Conservation (phyloP, 2,329 filamentous ascomycete genomes). For the Bipolaris victoriae region DNA sequence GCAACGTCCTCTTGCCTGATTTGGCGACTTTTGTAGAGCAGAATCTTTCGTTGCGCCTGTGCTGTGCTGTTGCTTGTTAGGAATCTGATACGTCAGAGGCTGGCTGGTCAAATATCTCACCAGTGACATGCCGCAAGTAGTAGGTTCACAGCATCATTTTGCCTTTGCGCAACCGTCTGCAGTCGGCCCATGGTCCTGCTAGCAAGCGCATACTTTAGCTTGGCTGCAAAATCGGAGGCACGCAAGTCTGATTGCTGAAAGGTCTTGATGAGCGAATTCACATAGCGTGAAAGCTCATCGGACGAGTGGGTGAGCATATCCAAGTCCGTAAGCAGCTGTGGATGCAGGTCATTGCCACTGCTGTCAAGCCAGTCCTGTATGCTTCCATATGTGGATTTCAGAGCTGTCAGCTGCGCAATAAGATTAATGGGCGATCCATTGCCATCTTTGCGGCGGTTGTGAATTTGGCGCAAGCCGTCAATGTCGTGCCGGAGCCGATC, state of each 20-base stretch:
- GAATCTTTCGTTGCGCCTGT: slow-evolving; percentile 47
- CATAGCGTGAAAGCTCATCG: slow-evolving; percentile 36
- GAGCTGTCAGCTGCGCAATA: slow-evolving; percentile 44
- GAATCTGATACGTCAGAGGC: background rate
- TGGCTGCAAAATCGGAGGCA: slow-evolving; percentile 41
- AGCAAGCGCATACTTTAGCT: slow-evolving; percentile 40
- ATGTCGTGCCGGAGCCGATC: slow-evolving; percentile 42
- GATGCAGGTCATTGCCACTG: slow-evolving; percentile 43
- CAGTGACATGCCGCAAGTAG: slow-evolving; percentile 42
- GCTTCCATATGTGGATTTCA: slow-evolving; percentile 43
- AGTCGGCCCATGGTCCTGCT: slow-evolving; percentile 42
- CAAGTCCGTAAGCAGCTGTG: slow-evolving; percentile 44
- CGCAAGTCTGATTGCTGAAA: slow-evolving; percentile 41
- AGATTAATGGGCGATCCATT: slow-evolving; percentile 43
- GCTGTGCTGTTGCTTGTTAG: slow-evolving; percentile 40
- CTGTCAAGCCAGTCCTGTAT: slow-evolving; percentile 46
- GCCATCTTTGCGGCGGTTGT: slow-evolving; percentile 43
- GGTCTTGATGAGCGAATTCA: slow-evolving; percentile 34
- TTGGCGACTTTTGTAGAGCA: slow-evolving; percentile 46
- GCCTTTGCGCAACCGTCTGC: slow-evolving; percentile 39
- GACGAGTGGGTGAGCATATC: slow-evolving; percentile 43
- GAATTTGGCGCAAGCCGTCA: slow-evolving; percentile 42
- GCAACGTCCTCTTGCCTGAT: slow-evolving; percentile 42
- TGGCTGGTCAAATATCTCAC: slow-evolving; percentile 18
- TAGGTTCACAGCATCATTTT: slow-evolving; percentile 43